Evolutionary conservation across 805 yeast genomes (phyloP), one percentile per base, ranked within the genome.

Genomic region (Lipomyces sp.): DNA sequence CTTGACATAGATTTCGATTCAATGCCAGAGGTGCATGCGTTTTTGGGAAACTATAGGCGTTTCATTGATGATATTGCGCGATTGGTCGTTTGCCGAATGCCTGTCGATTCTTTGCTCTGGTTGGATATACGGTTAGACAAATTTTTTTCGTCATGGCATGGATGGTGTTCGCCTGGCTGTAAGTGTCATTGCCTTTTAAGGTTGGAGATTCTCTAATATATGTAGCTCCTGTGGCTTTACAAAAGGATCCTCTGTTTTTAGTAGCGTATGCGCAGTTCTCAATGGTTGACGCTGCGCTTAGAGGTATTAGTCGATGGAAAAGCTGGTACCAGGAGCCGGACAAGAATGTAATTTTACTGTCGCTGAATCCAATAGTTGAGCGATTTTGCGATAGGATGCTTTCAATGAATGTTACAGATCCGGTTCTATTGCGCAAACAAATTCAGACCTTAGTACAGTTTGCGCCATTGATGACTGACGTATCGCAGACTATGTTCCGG

Each of bases 231-330:
- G 53, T 62, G 32, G 59, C 34, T 6, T 48, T 60, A 24, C 60
- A 82, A 65, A 84, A 84, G 0, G 86, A 89, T 66, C 89, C 97
- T 0, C 73, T 76, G 3, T 90, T 85, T 74, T 83, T 89, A 54
- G 84, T 86, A 67, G 95, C 96, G 0, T 84, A 88, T 62, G 85
- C 96, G 0, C 97, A 92, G 75, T 87, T 95, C 67, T 88, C 87
- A 74, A 86, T 92, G 33, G 90, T 92, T 34, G 98, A 94, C 77
- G 89, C 97, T 45, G 89, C 96, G 71, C 85, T 95, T 42, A 85
- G 97, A 66, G 99, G 98, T 48, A 88, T 96, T 32, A 87, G 95
- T 11, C 85, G 99, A 75, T 96, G 99, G 99, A 86, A 91, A 73
- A 87, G 92, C 18, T 94, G 98, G 97, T 92, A 91, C 73, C 86